A percentile compares a stretch with the other conserved stretches of the same genome.
Conservation (phyloP, 495 filamentous ascomycete species). For the Aspergillus incahuasiensis region DNA sequence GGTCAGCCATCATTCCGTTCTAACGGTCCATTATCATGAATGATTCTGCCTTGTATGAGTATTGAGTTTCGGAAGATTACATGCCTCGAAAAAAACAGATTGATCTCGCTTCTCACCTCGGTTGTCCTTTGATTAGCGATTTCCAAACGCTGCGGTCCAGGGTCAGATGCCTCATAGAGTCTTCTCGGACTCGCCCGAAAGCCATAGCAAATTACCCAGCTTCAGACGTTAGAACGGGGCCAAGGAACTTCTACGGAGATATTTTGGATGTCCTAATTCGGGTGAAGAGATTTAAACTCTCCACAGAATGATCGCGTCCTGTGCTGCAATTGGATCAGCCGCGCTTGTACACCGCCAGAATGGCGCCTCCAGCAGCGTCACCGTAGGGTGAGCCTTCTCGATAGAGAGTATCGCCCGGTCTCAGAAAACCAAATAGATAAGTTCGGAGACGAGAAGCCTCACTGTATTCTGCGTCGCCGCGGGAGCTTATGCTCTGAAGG, state of each 20-base stretch:
- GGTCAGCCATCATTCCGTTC: not conserved
- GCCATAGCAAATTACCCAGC: not conserved
- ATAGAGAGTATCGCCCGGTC: not conserved
- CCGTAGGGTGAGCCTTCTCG: slow-evolving; percentile 5
- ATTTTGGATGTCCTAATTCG: not conserved
- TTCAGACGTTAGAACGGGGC: not conserved
- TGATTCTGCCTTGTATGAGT: not conserved
- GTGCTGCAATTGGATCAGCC: slow-evolving; percentile 17
- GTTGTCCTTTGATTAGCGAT: not conserved
- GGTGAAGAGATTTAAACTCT: slow-evolving; percentile 6
- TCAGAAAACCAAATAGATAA: not conserved
- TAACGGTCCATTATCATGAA: not conserved
- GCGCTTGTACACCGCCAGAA: slow-evolving; percentile 23
- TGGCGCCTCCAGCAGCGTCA: slow-evolving; percentile 12
- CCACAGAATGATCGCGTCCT: slow-evolving; percentile 12
- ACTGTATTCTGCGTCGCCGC: not conserved
- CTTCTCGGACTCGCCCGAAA: not conserved
- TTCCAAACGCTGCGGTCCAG: not conserved
- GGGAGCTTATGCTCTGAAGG: not conserved
- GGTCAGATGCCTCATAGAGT: not conserved
- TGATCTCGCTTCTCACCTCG: not conserved
- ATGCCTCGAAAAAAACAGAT: not conserved
- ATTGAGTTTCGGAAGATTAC: not conserved
- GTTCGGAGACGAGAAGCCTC: not conserved
- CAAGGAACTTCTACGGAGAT: not conserved